Conservation (phyloP, 768 basidiomycete genomes). For the Collybiopsis luxurians region DNA sequence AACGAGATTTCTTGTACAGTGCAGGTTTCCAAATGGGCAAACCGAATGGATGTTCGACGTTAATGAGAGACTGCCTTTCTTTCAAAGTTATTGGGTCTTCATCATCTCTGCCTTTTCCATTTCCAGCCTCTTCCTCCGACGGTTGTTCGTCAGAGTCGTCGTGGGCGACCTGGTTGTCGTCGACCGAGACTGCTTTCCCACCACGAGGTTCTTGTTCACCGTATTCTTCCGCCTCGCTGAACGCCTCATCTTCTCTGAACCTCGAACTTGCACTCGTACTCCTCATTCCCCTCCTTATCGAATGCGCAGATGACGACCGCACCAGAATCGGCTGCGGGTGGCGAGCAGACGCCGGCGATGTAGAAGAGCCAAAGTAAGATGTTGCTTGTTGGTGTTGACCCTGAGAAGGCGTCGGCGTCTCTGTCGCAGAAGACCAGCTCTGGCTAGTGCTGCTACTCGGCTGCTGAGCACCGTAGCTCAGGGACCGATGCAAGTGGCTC, state of each 20-base stretch:
- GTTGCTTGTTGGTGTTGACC: slow-evolving; percentile 57
- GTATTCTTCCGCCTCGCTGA: slow-evolving; percentile 57
- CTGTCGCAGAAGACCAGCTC: slow-evolving; percentile 40
- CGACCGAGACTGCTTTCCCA: slow-evolving; percentile 43
- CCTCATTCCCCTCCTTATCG: slow-evolving; percentile 46
- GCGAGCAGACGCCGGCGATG: slow-evolving; percentile 37
- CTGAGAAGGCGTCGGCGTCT: slow-evolving; percentile 43
- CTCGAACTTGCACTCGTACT: slow-evolving; percentile 63
- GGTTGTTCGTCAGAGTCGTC: slow-evolving; percentile 32
- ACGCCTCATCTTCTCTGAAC: slow-evolving; percentile 42
- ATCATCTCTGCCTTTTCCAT: slow-evolving; percentile 36
- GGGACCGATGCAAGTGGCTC: slow-evolving; percentile 36
- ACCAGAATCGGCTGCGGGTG: slow-evolving; percentile 39
- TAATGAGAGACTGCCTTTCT: slow-evolving; percentile 96
- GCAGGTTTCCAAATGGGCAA: slow-evolving; percentile 99
- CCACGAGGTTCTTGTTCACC: slow-evolving; percentile 31
- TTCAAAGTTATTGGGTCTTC: slow-evolving; percentile 89
- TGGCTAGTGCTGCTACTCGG: slow-evolving; percentile 18
- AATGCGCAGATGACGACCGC: slow-evolving; percentile 47
- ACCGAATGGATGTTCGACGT: slow-evolving; percentile 99
- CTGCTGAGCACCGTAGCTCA: slow-evolving; percentile 46
- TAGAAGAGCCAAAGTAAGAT: slow-evolving; percentile 52
- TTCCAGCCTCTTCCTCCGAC: slow-evolving; percentile 36
- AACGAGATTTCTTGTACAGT: slow-evolving; percentile 94
- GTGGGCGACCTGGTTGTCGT: slow-evolving; percentile 24